Evolutionary conservation across 2,329 filamentous ascomycete genomes (phyloP), one percentile per base, ranked within the genome.

Genomic region (Diaporthe amygdali): DNA sequence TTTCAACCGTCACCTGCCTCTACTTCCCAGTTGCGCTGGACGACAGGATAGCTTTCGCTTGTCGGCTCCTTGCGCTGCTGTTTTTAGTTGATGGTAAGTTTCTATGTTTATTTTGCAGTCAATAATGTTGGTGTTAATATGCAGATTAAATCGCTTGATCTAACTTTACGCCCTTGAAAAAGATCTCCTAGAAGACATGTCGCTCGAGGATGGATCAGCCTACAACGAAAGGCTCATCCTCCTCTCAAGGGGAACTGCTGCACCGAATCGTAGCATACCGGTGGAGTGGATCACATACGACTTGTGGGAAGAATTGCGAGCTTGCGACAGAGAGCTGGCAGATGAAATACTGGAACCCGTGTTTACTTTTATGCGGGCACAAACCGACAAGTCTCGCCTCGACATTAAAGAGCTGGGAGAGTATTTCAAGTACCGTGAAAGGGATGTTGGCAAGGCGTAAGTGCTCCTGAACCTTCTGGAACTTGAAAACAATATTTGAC

Each of bases 131-230:
- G n/a, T 3, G 27, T 12, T 15, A 0, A 3, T 1, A 2, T 2
- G 8, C 27, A 2, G 1, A 34, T 15, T 20, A 1, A 5, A 25
- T 7, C 46, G 51, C 51, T 46, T n/a, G 1, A n/a, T 9, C 37
- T 47, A 3, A 56, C 9, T 9, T 12, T 3, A 14, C 1, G 2
- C 1, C 5, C 37, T n/a, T 15, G 10, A 9, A 49, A 25, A 39
- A 84, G 82, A 84, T 74, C 46, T 81, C 7, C 79, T 84, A n/a
- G 83, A 85, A 52, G 64, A 81, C 70, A 83, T 84, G 79, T 81
- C 79, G 5, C 75, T 85, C 2, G 77, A 78, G 3, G 80, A 84
- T 3, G 83, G 83, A 9, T 67, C 74, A 3, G 75, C 74, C 1
- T 82, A 82, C 70, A 83, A 84, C 68, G 77, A 82, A 7, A 75